A percentile compares a stretch with the other conserved stretches of the same genome.
Evolutionary conservation across 1,139 yeast genomes (phyloP).

Genomic region (Blastobotrys arbuscula): DNA sequence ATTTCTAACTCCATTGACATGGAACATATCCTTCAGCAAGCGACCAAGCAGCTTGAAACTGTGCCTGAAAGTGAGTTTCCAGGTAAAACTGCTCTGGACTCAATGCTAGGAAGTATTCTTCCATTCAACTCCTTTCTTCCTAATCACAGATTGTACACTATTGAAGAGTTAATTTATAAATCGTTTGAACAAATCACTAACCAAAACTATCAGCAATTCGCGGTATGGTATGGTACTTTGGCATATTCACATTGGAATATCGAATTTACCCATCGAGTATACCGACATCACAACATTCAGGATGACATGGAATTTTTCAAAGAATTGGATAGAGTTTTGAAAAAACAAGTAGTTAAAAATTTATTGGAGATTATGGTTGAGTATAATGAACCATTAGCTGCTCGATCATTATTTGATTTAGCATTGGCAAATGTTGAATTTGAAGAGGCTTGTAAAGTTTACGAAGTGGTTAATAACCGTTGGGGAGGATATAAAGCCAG

Average conservation of each 20-base stretch:
- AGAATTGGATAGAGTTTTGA: neutral
- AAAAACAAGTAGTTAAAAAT: neutral
- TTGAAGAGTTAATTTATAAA: neutral
- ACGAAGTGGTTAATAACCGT: neutral
- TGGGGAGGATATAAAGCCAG: neutral
- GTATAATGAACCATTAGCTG: neutral
- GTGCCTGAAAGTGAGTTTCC: neutral
- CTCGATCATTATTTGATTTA: slow-evolving; percentile 1
- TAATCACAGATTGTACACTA: neutral
- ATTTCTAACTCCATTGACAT: too few species aligned
- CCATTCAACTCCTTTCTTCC: neutral
- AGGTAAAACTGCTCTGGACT: neutral
- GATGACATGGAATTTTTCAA: neutral
- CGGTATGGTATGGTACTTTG: slow-evolving; percentile 5
- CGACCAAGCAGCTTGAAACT: neutral
- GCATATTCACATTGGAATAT: slow-evolving; percentile 5
- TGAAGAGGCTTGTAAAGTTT: neutral
- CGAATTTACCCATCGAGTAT: neutral
- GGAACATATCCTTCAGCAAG: neutral
- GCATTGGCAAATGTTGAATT: neutral
- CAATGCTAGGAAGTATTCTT: neutral
- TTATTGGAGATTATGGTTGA: neutral
- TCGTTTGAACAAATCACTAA: neutral
- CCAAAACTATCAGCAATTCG: neutral
- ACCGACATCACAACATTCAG: neutral